Percentiles rank a stretch among this genome's conserved stretches.
Conservation (phyloP, 2,329 filamentous ascomycete genomes). For the Pseudogymnoascus sp. region DNA sequence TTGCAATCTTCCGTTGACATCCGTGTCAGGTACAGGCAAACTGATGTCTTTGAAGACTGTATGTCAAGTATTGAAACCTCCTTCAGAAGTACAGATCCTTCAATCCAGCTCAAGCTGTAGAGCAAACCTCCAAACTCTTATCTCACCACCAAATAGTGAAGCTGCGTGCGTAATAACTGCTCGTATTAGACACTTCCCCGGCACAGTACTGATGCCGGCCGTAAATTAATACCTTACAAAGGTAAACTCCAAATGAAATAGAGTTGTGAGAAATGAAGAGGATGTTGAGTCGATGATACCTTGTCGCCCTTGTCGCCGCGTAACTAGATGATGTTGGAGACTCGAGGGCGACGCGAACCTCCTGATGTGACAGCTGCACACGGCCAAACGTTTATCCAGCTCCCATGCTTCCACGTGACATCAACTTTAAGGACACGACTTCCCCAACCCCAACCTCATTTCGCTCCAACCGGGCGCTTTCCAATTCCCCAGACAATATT, state of each 20-base stretch:
- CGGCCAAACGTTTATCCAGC: constrained; percentile 1
- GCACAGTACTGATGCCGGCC: background rate
- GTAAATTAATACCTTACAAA: background rate
- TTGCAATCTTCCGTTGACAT: constrained; percentile 37
- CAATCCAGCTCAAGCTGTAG: constrained; percentile 8
- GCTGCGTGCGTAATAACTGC: background rate
- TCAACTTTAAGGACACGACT: constrained; percentile 9
- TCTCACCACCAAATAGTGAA: background rate
- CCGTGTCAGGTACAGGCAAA: constrained; percentile 8
- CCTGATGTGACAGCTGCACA: constrained; percentile 6
- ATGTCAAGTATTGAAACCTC: constrained; percentile 8
- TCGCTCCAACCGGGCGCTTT: constrained; percentile 8
- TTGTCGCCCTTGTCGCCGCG: background rate
- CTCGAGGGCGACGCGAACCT: background rate
- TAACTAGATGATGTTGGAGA: background rate
- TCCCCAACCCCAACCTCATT: background rate
- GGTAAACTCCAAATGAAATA: background rate
- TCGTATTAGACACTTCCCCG: background rate
- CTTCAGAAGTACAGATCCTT: constrained; percentile 8
- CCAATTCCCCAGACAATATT: constrained; percentile 1
- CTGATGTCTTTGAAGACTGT: constrained; percentile 8
- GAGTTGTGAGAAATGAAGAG: background rate
- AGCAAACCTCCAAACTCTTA: background rate
- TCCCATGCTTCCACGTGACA: background rate
- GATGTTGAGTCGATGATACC: constrained; percentile 1